Base-by-base conservation (phyloP, 2,329 filamentous ascomycete genomes). In the Cercospora beticola region DNA sequence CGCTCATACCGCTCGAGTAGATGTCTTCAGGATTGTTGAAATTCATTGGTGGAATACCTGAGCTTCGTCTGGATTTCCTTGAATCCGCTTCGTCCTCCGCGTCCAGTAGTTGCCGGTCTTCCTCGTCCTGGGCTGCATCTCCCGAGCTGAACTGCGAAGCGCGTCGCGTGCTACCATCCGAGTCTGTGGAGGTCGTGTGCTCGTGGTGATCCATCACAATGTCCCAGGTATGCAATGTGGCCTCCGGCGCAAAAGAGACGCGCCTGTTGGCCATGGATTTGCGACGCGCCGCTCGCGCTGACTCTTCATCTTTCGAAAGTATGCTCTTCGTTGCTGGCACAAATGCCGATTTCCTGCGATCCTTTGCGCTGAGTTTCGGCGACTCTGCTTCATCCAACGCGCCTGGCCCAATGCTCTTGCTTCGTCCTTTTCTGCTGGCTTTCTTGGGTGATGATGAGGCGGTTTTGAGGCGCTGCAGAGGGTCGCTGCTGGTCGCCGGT, bases 241-340 rank as follows among this genome's bases (percentile, higher is more conserved):
- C 95, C 81, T 99, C 95, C 0, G 95, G 95, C 4, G 95, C 95
- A 80, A 99, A 99, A 0, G 94, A 98, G 36, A 99, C 95, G 77
- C 95, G 89, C 76, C 95, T 89, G 78, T 95, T 97, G 59, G 94
- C 87, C 57, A 76, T 72, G 31, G 76, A 78, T 79, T 98, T 98
- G 74, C 95, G 88, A 71, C 95, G 90, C 56, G 93, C 94, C 79
- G 97, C 95, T 75, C 82, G 74, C 54, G 75, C 74, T 18, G 68
- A 80, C 64, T 85, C 83, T 79, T 88, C 83, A 77, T 87, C 86
- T 72, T 88, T 83, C 5, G 90, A 86, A 65, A 92, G 77, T 52
- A 83, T 81, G 2, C 79, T 81, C 74, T 81, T 89, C 68, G 88
- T 83, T 16, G 82, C 80, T 6, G 83, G 81, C 21, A 83, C 77